Evolutionary conservation across 805 yeast genomes (phyloP).

Genomic region (Candida alai): DNA sequence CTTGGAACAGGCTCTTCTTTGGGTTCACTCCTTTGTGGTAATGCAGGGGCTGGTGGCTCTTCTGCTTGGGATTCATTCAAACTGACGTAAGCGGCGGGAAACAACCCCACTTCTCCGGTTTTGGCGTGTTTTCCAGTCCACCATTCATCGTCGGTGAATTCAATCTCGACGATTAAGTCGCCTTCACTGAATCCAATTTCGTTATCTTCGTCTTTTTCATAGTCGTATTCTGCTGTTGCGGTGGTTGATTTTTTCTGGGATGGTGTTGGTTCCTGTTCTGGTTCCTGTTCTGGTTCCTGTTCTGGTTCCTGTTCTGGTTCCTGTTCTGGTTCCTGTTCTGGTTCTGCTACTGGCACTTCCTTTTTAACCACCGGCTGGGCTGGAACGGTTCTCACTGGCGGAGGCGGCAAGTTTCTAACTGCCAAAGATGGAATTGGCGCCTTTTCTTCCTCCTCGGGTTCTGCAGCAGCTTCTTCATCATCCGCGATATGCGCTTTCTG

Average conservation of each 20-base stretch:
- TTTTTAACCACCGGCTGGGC: too few species aligned
- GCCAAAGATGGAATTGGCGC: conserved; percentile 14
- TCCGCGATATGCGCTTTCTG: conserved; percentile 14
- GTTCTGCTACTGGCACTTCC: too few species aligned
- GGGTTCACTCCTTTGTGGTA: conserved; percentile 17
- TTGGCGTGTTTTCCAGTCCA: conserved; percentile 43
- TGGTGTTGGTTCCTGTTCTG: conserved; percentile 4
- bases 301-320: conserved; percentile 11
- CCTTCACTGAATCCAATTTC: conserved; percentile 68
- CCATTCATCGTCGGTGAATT: conserved; percentile 74
- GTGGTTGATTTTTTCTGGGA: conserved; percentile 15
- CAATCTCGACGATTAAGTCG: conserved; percentile 61
- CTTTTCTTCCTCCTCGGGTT: conserved; percentile 12
- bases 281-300: conserved; percentile 11
- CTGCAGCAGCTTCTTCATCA: conserved; percentile 9
- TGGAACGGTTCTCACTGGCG: conserved; percentile 14
- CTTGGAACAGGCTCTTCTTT: conserved; percentile 15
- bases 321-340: conserved; percentile 25
- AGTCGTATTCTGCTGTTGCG: conserved; percentile 83
- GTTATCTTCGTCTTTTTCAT: conserved; percentile 70
- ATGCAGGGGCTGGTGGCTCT: conserved; percentile 12
- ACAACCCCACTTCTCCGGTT: conserved; percentile 50
- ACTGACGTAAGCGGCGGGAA: conserved; percentile 53
- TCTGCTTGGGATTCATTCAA: conserved; percentile 20
- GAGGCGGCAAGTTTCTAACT: conserved; percentile 17